Conservation (phyloP, 495 filamentous ascomycete species). For the Chlorociboria aeruginascens region DNA sequence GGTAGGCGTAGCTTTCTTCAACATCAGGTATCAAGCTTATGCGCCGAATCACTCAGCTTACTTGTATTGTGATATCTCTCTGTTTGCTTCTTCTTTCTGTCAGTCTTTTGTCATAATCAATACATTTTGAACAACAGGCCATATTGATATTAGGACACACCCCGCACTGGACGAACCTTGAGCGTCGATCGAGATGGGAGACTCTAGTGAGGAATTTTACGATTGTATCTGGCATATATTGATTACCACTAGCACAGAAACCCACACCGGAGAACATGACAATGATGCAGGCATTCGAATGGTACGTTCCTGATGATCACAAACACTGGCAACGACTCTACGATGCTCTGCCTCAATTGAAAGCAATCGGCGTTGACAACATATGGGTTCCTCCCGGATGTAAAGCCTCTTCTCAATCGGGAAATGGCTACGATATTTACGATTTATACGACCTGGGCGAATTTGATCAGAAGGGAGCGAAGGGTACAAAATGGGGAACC, state of each 20-base stretch:
- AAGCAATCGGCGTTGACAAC: slow-evolving; percentile 49
- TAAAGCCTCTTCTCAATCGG: slow-evolving; percentile 49
- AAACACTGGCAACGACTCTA: slow-evolving; percentile 52
- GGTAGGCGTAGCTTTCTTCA: too few relatives aligned
- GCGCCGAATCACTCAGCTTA: too few relatives aligned
- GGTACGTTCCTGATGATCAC: slow-evolving; percentile 55
- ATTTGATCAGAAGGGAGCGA: slow-evolving; percentile 57
- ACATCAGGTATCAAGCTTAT: too few relatives aligned
- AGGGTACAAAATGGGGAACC: slow-evolving; percentile 62
- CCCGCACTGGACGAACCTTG: too few relatives aligned
- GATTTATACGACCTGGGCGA: slow-evolving; percentile 68
- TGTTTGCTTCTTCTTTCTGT: too few relatives aligned
- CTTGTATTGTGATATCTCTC: too few relatives aligned
- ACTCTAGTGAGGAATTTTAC: too few relatives aligned
- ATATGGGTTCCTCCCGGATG: slow-evolving; percentile 68
- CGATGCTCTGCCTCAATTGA: slow-evolving; percentile 39
- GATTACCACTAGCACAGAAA: slow-evolving; percentile 7
- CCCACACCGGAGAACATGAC: slow-evolving; percentile 42
- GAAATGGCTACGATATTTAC: slow-evolving; percentile 70
- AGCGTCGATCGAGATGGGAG: too few relatives aligned
- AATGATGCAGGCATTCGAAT: slow-evolving; percentile 65
- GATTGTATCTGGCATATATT: neutral
- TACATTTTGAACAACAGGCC: too few relatives aligned
- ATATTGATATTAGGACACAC: too few relatives aligned
- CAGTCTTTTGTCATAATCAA: too few relatives aligned